Conservation (phyloP, 208 protist genomes). For the Angomonas desouzai region DNA sequence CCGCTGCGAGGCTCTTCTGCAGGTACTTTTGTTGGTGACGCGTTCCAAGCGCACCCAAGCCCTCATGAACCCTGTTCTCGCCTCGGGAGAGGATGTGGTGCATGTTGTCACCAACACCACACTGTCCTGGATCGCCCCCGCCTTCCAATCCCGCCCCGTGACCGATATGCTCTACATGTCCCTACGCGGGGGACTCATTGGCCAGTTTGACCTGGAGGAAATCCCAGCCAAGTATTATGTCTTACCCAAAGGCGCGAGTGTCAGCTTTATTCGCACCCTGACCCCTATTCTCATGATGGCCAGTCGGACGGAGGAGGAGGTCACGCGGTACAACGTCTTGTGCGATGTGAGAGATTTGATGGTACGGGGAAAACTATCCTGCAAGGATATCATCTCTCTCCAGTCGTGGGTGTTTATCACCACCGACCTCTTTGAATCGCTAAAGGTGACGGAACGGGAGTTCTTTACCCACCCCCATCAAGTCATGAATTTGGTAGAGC, state of each 20-base stretch:
- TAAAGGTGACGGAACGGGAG: not conserved
- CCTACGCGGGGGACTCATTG: constrained; percentile 62
- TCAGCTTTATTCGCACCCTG: constrained; percentile 50
- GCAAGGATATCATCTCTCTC: constrained; percentile 51
- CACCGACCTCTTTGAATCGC: not conserved
- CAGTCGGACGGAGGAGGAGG: constrained; percentile 31
- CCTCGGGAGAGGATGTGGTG: constrained; percentile 45
- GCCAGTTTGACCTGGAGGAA: constrained; percentile 42
- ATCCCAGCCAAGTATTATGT: constrained; percentile 32
- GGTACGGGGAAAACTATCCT: constrained; percentile 48
- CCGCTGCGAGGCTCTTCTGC: constrained; percentile 62
- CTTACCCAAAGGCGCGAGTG: constrained; percentile 22
- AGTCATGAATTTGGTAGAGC: not conserved
- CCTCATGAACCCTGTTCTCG: constrained; percentile 65
- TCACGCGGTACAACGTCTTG: constrained; percentile 42
- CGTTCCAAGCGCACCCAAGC: constrained; percentile 73
- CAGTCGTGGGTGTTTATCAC: constrained; percentile 50
- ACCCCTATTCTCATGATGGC: constrained; percentile 57
- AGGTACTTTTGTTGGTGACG: constrained; percentile 56
- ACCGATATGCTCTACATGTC: constrained; percentile 51
- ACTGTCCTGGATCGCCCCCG: constrained; percentile 66
- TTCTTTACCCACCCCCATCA: not conserved
- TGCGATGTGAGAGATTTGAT: constrained; percentile 53
- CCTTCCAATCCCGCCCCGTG: constrained; percentile 26
- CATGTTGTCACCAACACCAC: constrained; percentile 59